These are phyloP conservation scores for Aspergillus affinis DNA, from an alignment of 495 filamentous ascomycete genomes.

Conservation along the genomic window DNA sequence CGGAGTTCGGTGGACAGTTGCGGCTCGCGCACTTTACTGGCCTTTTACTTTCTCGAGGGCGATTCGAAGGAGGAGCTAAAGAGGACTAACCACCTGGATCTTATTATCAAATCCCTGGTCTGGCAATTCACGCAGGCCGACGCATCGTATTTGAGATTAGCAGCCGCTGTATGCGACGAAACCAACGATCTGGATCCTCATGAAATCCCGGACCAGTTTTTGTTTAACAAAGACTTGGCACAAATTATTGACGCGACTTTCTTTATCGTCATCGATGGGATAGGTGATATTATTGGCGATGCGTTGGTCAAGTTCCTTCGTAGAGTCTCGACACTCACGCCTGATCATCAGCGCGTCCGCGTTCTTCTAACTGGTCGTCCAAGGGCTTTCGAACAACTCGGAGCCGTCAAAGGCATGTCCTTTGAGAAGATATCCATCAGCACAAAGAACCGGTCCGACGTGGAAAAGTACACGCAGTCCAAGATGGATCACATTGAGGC, in stretches of 20 bases:
- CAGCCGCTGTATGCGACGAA: constrained; percentile 30
- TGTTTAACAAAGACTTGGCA: constrained; percentile 31
- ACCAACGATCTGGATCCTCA: constrained; percentile 27
- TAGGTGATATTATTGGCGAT: constrained; percentile 25
- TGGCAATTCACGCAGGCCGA: constrained; percentile 40
- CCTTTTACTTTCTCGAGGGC: constrained; percentile 41
- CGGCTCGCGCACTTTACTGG: constrained; percentile 27
- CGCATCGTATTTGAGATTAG: constrained; percentile 36
- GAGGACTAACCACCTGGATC: constrained; percentile 22
- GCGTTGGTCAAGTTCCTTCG: constrained; percentile 28
- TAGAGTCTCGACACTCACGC: constrained; percentile 8
- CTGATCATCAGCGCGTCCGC: constrained; percentile 15
- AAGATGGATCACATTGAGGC: constrained; percentile 24
- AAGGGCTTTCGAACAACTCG: constrained; percentile 18
- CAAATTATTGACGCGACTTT: constrained; percentile 30
- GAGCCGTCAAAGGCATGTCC: constrained; percentile 6
- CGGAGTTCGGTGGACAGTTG: constrained; percentile 26
- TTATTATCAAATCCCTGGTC: constrained; percentile 28
- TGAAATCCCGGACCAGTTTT: constrained; percentile 30
- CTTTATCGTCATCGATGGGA: constrained; percentile 36
- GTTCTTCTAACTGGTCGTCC: constrained; percentile 20
- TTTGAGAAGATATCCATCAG: constrained; percentile 23
- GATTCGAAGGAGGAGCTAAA: constrained; percentile 30
- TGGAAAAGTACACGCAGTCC: constrained; percentile 32
- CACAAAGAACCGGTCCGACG: constrained; percentile 26